Evolutionary conservation across 805 yeast species (phyloP).

Genomic region (Teunomyces tritomae): DNA sequence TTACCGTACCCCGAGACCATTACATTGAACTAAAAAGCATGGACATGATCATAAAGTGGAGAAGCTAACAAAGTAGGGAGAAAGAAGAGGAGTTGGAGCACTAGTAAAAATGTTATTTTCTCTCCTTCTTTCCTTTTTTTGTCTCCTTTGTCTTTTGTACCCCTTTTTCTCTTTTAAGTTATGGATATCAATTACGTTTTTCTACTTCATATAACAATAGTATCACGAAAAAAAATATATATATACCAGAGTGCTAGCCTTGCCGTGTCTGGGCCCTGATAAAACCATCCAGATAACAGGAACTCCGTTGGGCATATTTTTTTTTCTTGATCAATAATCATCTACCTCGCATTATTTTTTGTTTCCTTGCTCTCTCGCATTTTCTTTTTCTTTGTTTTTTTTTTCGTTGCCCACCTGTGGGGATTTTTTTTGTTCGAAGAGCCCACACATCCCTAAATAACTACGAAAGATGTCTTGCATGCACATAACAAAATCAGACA

Average conservation of each 20-base stretch:
- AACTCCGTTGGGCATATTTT: neutral
- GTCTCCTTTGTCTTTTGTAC: too few relatives aligned
- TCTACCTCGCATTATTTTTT: neutral
- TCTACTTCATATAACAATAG: neutral
- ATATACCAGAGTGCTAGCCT: neutral
- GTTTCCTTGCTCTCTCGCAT: neutral
- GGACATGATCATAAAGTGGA: too few relatives aligned
- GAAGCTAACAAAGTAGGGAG: too few relatives aligned
- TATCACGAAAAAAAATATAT: neutral
- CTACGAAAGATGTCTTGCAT: neutral
- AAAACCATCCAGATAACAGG: neutral
- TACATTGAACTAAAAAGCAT: too few relatives aligned
- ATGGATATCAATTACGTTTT: neutral
- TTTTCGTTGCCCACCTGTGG: neutral
- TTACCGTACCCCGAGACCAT: too few relatives aligned
- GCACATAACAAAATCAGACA: conserved; percentile 1
- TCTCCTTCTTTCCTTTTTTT: too few relatives aligned
- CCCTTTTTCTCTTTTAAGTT: neutral
- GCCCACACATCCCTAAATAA: neutral
- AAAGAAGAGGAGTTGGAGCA: too few relatives aligned
- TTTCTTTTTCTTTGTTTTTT: neutral
- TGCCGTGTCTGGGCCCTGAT: neutral
- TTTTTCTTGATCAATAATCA: neutral
- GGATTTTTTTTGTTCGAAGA: neutral
- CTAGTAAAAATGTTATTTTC: too few relatives aligned